These are phyloP conservation scores for Pleurotus cornucopiae DNA, from an alignment of 768 basidiomycete species.

Conservation along the genomic window DNA sequence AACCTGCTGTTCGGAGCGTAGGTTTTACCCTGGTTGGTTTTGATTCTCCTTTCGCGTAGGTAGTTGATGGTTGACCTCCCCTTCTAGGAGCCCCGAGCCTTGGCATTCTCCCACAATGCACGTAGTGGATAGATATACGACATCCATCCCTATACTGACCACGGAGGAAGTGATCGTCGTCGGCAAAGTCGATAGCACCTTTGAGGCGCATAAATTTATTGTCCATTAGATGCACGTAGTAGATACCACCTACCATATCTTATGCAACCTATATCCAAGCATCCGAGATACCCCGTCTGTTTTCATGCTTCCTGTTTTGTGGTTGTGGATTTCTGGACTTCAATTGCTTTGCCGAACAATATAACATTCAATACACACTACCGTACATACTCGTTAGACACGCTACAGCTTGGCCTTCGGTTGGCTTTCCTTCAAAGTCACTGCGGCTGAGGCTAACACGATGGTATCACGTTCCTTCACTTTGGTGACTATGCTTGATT, in stretches of 20 bases:
- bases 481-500: conserved; percentile 57
- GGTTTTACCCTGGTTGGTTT: conserved; percentile 36
- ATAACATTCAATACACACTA: too few species aligned
- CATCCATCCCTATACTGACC: neutral
- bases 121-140: neutral
- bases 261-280: neutral
- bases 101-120: neutral
- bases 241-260: too few species aligned
- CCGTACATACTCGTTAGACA: neutral
- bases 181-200: neutral
- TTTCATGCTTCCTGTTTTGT: neutral
- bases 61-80: neutral
- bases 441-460: conserved; percentile 79
- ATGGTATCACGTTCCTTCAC: conserved; percentile 78
- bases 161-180: too few species aligned
- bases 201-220: neutral
- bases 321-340: too few species aligned
- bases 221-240: neutral
- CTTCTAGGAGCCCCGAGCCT: conserved; percentile 1
- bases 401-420: conserved; percentile 60
- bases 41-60: neutral
- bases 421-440: conserved; percentile 51
- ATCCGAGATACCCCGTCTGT: neutral
- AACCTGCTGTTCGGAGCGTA: neutral
- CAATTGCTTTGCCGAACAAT: too few species aligned